Percentiles rank a stretch among this genome's conserved stretches.
Conservation (phyloP, 192 early-diverging fungal species). For the Podila minutissima region DNA sequence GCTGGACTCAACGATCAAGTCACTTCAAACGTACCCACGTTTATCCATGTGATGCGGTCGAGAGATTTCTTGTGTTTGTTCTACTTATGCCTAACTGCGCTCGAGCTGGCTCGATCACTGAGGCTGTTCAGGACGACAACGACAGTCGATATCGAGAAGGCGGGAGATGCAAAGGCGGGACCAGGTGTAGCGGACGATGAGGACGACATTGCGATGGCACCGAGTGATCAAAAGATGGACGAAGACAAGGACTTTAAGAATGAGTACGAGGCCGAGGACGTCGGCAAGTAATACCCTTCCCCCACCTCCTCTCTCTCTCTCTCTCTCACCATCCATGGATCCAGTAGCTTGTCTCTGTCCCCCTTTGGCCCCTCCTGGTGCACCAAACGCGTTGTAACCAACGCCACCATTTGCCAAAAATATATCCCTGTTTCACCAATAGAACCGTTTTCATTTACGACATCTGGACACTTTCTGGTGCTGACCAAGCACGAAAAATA, state of each 20-base stretch:
- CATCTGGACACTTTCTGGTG: too few relatives aligned
- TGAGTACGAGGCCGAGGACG: background rate
- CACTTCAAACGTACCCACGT: background rate
- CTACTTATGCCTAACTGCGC: background rate
- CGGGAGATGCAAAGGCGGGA: background rate
- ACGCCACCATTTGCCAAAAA: too few relatives aligned
- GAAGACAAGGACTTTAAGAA: background rate
- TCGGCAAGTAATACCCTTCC: background rate
- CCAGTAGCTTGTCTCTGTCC: too few relatives aligned
- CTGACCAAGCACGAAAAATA: too few relatives aligned
- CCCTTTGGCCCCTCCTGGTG: too few relatives aligned
- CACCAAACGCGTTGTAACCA: too few relatives aligned
- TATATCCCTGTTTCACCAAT: too few relatives aligned
- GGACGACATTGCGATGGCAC: background rate
- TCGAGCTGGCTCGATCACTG: background rate
- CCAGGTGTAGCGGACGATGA: background rate
- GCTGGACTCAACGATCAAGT: background rate
- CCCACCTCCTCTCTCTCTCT: too few relatives aligned
- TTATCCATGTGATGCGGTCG: background rate
- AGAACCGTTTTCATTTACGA: too few relatives aligned
- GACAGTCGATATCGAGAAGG: background rate
- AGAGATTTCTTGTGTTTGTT: background rate
- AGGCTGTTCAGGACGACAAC: background rate
- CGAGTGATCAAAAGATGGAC: background rate
- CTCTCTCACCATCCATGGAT: too few relatives aligned